Base-by-base conservation (phyloP, 2,329 filamentous ascomycete species). In the Botrytis cinerea region DNA sequence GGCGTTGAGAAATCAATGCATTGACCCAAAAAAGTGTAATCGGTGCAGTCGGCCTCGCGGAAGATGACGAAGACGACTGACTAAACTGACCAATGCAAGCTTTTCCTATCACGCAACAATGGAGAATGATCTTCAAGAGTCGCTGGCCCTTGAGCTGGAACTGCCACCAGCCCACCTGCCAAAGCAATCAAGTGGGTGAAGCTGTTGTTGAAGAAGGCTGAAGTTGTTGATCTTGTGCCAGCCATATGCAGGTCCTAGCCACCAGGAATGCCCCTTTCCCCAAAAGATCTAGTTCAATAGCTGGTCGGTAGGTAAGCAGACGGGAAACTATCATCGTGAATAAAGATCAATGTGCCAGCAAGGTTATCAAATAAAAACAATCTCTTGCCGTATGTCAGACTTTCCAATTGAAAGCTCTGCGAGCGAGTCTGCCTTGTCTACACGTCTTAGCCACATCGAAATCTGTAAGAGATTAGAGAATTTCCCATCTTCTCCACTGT, bases 101-200 rank as follows among this genome's bases (percentile, higher is more conserved):
- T n/a, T 38, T 43, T 22, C 22, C 25, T 22, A 57, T 57, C 67
- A 35, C 48, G 54, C 32, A 48, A 48, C 28, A 10, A n/a, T 67
- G 63, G 63, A 67, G 63, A 67, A 67, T 38, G 54, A 70, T 70
- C 54, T 70, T 70, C 68, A 46, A 45, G n/a, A 48, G 40, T 35
- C 51, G 32, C 32, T 71, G n/a, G 40, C 2, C 59, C 59, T 61
- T 48, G 63, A 38, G 28, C 40, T 62, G 35, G 35, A 45, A 10
- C 54, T 70, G 48, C n/a, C 18, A 51, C 16, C 40, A n/a, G 25
- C n/a, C 22, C 28, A 38, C 20, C 45, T 48, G 59, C 35, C 35
- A 66, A 66, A 48, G n/a, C 7, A 35, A 46, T 43, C 10, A 46
- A 35, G 28, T 46, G 62, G 20, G 18, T 40, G 64, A 68, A 67